Evolutionary conservation across 768 basidiomycete species (phyloP).

Genomic region (Xerocomus brunneocitrinus): DNA sequence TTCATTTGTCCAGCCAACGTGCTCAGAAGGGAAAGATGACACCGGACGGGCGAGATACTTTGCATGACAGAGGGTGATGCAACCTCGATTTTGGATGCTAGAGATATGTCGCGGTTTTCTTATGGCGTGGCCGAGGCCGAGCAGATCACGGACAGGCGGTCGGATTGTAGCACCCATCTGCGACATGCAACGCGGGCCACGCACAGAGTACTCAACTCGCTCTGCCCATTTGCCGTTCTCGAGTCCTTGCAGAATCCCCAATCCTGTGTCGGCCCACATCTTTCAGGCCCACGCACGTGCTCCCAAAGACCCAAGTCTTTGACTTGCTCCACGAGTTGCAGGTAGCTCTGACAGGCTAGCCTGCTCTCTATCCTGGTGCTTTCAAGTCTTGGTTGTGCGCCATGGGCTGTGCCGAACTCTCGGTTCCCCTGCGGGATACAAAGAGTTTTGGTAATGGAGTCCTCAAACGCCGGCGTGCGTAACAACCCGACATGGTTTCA

Average conservation of each 20-base stretch:
- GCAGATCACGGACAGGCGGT: constrained; percentile 36
- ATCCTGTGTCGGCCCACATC: constrained; percentile 22
- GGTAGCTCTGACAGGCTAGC: constrained; percentile 11
- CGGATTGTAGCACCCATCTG: constrained; percentile 4
- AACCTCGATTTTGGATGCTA: constrained; percentile 24
- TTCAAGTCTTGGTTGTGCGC: constrained; percentile 48
- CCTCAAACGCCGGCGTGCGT: constrained; percentile 50
- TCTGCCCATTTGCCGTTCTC: constrained; percentile 30
- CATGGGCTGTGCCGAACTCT: constrained; percentile 41
- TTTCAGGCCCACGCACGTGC: constrained; percentile 39
- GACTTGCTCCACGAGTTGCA: constrained; percentile 35
- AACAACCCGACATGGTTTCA: constrained; percentile 53
- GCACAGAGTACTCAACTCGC: constrained; percentile 30
- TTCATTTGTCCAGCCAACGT: constrained; percentile 22
- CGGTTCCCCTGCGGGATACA: constrained; percentile 16
- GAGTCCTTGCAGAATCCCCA: constrained; percentile 5
- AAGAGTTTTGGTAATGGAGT: constrained; percentile 32
- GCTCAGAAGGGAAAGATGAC: constrained; percentile 41
- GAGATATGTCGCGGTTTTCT: constrained; percentile 50
- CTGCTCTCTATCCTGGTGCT: constrained; percentile 45
- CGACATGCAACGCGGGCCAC: constrained; percentile 27
- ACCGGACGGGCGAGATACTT: constrained; percentile 46
- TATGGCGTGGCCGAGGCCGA: constrained; percentile 31
- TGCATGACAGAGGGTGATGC: constrained; percentile 10
- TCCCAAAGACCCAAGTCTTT: constrained; percentile 38